Percentiles rank a stretch among this genome's conserved stretches.
phyloP scores from a whole-genome alignment of 2,329 filamentous ascomycete genomes.

The Graphilbum ipis-grandicollis region DNA sequence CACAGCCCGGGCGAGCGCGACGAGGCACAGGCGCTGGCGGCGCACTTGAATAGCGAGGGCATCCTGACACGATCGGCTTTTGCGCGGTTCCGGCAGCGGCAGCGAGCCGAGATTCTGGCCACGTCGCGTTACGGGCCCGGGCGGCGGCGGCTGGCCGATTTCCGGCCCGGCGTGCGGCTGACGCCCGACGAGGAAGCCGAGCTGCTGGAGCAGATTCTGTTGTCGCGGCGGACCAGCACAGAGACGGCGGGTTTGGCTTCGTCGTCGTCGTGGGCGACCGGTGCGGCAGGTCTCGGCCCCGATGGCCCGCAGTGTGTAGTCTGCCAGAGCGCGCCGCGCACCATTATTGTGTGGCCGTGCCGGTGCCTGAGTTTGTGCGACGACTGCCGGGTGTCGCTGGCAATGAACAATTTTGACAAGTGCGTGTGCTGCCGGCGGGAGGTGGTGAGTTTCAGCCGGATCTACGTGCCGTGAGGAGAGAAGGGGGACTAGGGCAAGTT shows the following conservation, averaged over 20 bases:
- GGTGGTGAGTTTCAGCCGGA: conserved; percentile 73
- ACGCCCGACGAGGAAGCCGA: conserved; percentile 41
- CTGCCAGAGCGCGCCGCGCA: conserved; percentile 71
- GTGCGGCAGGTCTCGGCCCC: conserved; percentile 53
- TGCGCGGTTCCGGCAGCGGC: conserved; percentile 46
- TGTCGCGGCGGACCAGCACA: conserved; percentile 25
- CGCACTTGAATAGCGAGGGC: conserved; percentile 53
- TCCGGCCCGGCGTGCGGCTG: conserved; percentile 23
- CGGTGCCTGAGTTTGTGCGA: conserved; percentile 89
- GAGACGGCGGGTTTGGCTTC: conserved; percentile 3
- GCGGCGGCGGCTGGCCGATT: conserved; percentile 11
- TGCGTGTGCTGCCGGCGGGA: conserved; percentile 88
- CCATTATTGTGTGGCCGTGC: conserved; percentile 91
- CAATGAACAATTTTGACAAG: conserved; percentile 93
- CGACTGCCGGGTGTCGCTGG: conserved; percentile 81
- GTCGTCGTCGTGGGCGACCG: conserved; percentile 41
- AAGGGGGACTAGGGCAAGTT: no score
- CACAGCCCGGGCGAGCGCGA: conserved; percentile 59
- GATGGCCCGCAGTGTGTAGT: conserved; percentile 79
- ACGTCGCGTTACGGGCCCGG: conserved; percentile 10
- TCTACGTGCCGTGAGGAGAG: conserved; percentile 58
- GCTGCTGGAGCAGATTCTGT: conserved; percentile 41
- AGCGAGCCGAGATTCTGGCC: conserved; percentile 50
- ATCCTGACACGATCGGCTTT: conserved; percentile 74
- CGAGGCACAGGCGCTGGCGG: conserved; percentile 65